phyloP scores from a whole-genome alignment of 2,329 filamentous ascomycete genomes.

The Penicillium aurantiogriseum region DNA sequence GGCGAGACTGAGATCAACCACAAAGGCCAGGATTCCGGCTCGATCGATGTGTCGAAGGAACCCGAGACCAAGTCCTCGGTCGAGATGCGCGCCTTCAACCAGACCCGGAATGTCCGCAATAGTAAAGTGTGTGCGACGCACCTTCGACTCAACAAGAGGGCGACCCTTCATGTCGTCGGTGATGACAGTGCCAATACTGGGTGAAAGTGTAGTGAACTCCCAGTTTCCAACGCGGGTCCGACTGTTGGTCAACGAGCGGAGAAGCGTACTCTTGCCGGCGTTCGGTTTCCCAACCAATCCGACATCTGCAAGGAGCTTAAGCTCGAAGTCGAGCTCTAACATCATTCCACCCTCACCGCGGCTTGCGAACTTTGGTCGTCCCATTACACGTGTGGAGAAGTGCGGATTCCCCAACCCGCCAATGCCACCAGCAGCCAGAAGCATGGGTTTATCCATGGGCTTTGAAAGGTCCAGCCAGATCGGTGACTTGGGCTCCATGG shows the following conservation, averaged over 20 bases:
- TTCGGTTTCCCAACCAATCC: conserved; percentile 94
- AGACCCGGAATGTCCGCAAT: conserved; percentile 95
- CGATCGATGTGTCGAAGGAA: conserved; percentile 95
- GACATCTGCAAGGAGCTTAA: conserved; percentile 93
- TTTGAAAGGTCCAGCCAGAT: conserved; percentile 70
- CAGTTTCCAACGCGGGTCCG: conserved; percentile 87
- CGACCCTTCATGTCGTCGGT: conserved; percentile 82
- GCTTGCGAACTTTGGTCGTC: conserved; percentile 82
- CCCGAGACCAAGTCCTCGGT: conserved; percentile 84
- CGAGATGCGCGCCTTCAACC: conserved; percentile 87
- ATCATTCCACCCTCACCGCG: conserved; percentile 77
- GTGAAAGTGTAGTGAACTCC: conserved; percentile 94
- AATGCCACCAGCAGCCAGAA: conserved; percentile 82
- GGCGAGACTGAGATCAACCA: conserved; percentile 77
- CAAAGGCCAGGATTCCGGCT: conserved; percentile 88
- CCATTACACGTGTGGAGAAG: conserved; percentile 74
- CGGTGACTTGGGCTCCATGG: conserved; percentile 69
- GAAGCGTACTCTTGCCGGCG: conserved; percentile 89
- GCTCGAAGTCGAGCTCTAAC: conserved; percentile 79
- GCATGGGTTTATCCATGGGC: conserved; percentile 77
- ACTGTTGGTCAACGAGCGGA: conserved; percentile 83
- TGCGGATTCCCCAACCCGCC: conserved; percentile 93
- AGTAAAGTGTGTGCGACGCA: conserved; percentile 75
- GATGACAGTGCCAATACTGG: conserved; percentile 93
- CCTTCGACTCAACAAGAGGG: conserved; percentile 54